phyloP scores from a whole-genome alignment of 192 early-diverging fungal genomes.

The Irineochytrium annulatum region DNA sequence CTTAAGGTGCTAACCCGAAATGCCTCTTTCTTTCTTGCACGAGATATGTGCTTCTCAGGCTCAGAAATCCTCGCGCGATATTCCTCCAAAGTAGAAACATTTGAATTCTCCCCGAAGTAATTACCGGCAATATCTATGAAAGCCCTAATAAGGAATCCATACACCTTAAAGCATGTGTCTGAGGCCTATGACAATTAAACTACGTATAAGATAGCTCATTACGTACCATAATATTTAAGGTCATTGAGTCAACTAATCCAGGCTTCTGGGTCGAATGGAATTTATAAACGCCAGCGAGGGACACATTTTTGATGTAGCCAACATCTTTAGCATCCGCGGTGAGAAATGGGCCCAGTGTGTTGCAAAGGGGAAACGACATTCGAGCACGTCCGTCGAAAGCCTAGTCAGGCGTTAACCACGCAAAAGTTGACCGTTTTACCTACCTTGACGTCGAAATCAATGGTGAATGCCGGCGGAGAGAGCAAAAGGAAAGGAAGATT shows the following conservation, averaged over 20 bases:
- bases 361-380: conserved; percentile 56
- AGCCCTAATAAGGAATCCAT: conserved; percentile 64
- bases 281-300: conserved; percentile 23
- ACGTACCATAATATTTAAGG: conserved; percentile 23
- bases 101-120: conserved; percentile 59
- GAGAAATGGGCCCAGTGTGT: conserved; percentile 63
- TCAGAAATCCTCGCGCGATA: conserved; percentile 47
- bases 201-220: not conserved
- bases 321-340: conserved; percentile 47
- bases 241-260: conserved; percentile 19
- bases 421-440: no score
- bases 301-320: conserved; percentile 28
- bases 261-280: conserved; percentile 11
- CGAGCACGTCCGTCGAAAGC: conserved; percentile 10
- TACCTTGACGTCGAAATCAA: not conserved
- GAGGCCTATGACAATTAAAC: conserved; percentile 37
- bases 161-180: conserved; percentile 55
- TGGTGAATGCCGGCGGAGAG: not conserved
- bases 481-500: not conserved
- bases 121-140: conserved; percentile 68
- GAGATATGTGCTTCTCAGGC: conserved; percentile 16
- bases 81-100: conserved; percentile 63
- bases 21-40: not conserved
- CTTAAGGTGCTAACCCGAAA: not conserved
- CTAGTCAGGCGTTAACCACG: not conserved